Base-by-base conservation (phyloP, 2,329 filamentous ascomycete genomes). In the Aspergillus ochraceoroseus region DNA sequence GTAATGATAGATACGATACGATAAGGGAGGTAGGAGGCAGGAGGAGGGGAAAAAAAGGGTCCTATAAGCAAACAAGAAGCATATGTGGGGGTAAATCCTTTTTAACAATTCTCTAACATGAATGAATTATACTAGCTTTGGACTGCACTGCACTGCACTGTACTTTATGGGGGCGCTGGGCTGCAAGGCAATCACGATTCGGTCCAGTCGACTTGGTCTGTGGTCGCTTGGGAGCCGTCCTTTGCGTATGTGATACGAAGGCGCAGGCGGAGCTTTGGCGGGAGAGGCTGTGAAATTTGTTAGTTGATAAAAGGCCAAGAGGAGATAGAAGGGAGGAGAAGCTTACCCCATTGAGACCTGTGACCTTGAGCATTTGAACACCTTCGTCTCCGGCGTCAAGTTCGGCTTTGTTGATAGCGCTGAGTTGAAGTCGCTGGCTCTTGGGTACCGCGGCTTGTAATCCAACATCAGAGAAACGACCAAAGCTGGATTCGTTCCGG, bases 161-260 rank as follows among this genome's bases (percentile, higher is more conserved):
- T n/a, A n/a, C n/a, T n/a, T n/a, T n/a, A n/a, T n/a, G n/a, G n/a
- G n/a, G n/a, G n/a, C n/a, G n/a, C n/a, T n/a, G n/a, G n/a, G n/a
- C n/a, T n/a, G n/a, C n/a, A 15, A 19, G 32, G 17, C 20, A 9
- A 30, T 36, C 20, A 29, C 27, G 87, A 82, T 67, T 98, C 92
- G 19, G 85, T 83, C 92, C 92, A 98, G 70, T 95, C 94, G 43
- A 96, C 88, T 68, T 96, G 89, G 59, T 98, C 92, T 61, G 84
- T 83, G 12, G 94, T 75, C 47, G 83, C 76, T 37, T 80, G 80
- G 15, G 73, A 78, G 43, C 78, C 76, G 42, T 83, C 79, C 63
- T 85, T 84, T 22, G 77, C 71, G 63, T 88, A 96, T 42, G 79
- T 81, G 57, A 98, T 79, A 67, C 88, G 88, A 58, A 98, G 71